Percentiles rank a stretch among this genome's conserved stretches.
These are phyloP conservation scores for Pythium aphanidermatum DNA, from an alignment of 352 stramenopile species.

Conservation along the genomic window DNA sequence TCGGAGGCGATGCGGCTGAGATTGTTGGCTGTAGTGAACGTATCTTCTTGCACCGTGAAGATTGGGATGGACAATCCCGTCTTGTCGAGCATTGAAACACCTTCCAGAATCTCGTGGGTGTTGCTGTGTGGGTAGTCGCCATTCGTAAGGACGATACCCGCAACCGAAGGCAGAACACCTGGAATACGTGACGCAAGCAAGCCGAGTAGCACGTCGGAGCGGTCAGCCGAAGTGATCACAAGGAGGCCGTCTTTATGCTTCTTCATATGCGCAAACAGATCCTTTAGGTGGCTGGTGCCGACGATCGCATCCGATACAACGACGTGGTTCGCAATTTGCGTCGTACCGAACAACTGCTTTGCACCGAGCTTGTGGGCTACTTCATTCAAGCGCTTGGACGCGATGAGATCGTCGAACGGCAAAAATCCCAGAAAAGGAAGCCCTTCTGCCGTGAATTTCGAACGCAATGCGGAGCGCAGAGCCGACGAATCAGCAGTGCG, in stretches of 20 bases:
- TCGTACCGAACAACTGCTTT: conserved; percentile 55
- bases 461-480: conserved; percentile 25
- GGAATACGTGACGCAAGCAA: conserved; percentile 62
- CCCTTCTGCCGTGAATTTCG: conserved; percentile 29
- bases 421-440: conserved; percentile 64
- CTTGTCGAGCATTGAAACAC: conserved; percentile 60
- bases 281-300: conserved; percentile 61
- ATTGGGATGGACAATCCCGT: conserved; percentile 67
- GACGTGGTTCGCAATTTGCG: conserved; percentile 57
- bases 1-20: conserved; percentile 58
- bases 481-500: conserved; percentile 27
- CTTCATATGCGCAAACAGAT: conserved; percentile 70
- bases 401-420: conserved; percentile 53
- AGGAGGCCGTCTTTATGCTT: conserved; percentile 71
- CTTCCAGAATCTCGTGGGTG: conserved; percentile 62
- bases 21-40: conserved; percentile 49
- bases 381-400: conserved; percentile 73
- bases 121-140: conserved; percentile 71
- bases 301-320: conserved; percentile 62
- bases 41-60: conserved; percentile 59
- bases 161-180: conserved; percentile 57
- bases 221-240: conserved; percentile 72
- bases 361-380: conserved; percentile 59
- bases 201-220: conserved; percentile 65
- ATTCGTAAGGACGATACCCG: conserved; percentile 71